Base-by-base conservation (phyloP, 2,329 filamentous ascomycete species). In the Xylariaceae sp. region DNA sequence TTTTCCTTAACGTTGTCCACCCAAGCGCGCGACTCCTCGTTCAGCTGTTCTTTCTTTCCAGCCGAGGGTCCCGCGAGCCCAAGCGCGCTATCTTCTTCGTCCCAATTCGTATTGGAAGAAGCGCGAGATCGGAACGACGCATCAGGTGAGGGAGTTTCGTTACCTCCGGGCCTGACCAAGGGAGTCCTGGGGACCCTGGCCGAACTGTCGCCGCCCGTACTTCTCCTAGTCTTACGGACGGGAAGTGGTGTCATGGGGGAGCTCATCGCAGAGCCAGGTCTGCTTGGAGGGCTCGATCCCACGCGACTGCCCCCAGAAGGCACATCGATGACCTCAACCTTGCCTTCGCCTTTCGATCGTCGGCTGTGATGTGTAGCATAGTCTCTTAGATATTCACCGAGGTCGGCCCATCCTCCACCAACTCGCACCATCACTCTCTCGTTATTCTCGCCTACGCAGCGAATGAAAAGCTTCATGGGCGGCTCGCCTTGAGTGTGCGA, bases 401-500 rank as follows among this genome's bases (percentile, higher is more conserved):
- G 72, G 63, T 98, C 93, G 12, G 90, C 89, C 93, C 93, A 98
- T n/a, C 93, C 93, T 44, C 93, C 93, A 11, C 93, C 93, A 11
- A 98, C 91, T 28, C 93, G 86, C 7, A 98, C 93, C 93, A 98
- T 97, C 47, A 97, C 89, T 38, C 93, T 82, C 64, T 97, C 89
- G 13, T 87, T 88, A 42, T 81, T 76, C 62, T 95, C 89, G 37
- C 93, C 93, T 2, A 98, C 90, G 2, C 89, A 83, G 13, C 93
- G 85, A 34, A 98, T 90, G 57, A 94, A 95, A 4, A 98, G 78
- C 65, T 96, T 97, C 59, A 96, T 90, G 0, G 93, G 93, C 11
- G 88, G 80, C 50, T 93, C 84, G 42, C 87, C 87, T 28, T 85
- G 89, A 15, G 85, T 83, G 36, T 89, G 81, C 12, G 88, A 89